A percentile compares a stretch with the other conserved stretches of the same genome.
These are phyloP conservation scores for Zoysia pacifica DNA, from an alignment of 176 grass and related monocot species.

Conservation along the genomic window DNA sequence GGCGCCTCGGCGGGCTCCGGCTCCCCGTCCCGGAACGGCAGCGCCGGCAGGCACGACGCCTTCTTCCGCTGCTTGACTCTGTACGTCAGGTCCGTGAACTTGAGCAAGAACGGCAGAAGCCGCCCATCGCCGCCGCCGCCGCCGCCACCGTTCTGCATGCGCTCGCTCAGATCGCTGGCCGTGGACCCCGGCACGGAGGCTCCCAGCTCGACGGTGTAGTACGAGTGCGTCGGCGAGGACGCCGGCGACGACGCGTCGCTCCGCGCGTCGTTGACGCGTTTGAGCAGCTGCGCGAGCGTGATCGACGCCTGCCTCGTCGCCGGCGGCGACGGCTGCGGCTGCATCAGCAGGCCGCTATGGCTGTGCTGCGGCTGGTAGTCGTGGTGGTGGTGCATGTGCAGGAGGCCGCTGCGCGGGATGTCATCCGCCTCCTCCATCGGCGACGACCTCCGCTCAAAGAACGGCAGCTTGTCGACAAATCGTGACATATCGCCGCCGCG, in stretches of 20 bases:
- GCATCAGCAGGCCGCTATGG: slow-evolving; percentile 36
- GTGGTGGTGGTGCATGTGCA: slow-evolving; percentile 48
- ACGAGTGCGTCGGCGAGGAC: slow-evolving; percentile 61
- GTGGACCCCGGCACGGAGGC: slow-evolving; percentile 43
- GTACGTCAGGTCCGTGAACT: slow-evolving; percentile 88
- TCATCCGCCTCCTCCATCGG: slow-evolving; percentile 85
- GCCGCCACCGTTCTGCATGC: background rate
- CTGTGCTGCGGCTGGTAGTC: background rate
- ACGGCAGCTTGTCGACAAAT: slow-evolving; percentile 81
- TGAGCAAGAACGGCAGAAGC: slow-evolving; percentile 61
- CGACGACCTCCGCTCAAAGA: slow-evolving; percentile 68
- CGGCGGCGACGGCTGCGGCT: slow-evolving; percentile 35
- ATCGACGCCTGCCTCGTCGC: slow-evolving; percentile 13
- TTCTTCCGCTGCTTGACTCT: slow-evolving; percentile 73
- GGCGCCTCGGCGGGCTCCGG: slow-evolving; percentile 40
- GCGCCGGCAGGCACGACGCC: slow-evolving; percentile 48
- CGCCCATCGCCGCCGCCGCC: background rate
- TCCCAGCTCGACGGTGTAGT: slow-evolving; percentile 76
- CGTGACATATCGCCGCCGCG: slow-evolving; percentile 52
- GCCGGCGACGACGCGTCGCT: slow-evolving; percentile 45
- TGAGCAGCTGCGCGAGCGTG: slow-evolving; percentile 74
- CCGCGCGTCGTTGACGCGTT: slow-evolving; percentile 65
- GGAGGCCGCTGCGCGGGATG: slow-evolving; percentile 61
- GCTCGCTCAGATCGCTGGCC: slow-evolving; percentile 43
- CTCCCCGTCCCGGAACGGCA: slow-evolving; percentile 6